phyloP scores from a whole-genome alignment of 164 flowering plant species.

The Kalanchoe fedtschenkoi region DNA sequence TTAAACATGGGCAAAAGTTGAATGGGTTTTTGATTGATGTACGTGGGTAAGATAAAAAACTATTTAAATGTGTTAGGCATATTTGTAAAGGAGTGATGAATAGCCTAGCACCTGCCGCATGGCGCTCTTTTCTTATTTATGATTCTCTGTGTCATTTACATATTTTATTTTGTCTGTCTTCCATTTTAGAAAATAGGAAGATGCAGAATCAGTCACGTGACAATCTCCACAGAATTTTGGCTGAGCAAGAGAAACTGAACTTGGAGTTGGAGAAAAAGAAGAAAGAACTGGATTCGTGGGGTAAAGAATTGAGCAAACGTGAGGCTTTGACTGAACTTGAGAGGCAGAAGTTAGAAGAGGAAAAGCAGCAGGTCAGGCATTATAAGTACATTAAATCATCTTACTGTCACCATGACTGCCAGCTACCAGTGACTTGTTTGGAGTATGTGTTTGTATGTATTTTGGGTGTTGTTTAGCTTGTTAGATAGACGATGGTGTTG shows the following conservation, averaged over 20 bases:
- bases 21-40: neutral
- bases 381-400: neutral
- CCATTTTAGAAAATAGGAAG: constrained; percentile 39
- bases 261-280: constrained; percentile 35
- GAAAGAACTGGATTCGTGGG: constrained; percentile 33
- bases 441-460: neutral
- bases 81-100: neutral
- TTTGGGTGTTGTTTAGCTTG: no score
- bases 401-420: neutral
- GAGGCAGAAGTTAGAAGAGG: constrained; percentile 55
- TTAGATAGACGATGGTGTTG: no score
- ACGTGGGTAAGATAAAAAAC: neutral
- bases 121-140: neutral
- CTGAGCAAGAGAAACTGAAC: constrained; percentile 41
- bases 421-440: neutral
- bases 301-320: constrained; percentile 39
- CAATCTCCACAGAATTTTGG: constrained; percentile 23
- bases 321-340: constrained; percentile 56
- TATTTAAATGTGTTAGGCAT: neutral
- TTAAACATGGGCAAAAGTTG: neutral
- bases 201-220: constrained; percentile 47
- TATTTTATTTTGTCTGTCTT: neutral
- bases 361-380: constrained; percentile 39
- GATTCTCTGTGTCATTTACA: neutral
- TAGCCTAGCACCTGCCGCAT: neutral